Conservation (phyloP, 345 rosid genomes). For the Lepidium didymum region DNA sequence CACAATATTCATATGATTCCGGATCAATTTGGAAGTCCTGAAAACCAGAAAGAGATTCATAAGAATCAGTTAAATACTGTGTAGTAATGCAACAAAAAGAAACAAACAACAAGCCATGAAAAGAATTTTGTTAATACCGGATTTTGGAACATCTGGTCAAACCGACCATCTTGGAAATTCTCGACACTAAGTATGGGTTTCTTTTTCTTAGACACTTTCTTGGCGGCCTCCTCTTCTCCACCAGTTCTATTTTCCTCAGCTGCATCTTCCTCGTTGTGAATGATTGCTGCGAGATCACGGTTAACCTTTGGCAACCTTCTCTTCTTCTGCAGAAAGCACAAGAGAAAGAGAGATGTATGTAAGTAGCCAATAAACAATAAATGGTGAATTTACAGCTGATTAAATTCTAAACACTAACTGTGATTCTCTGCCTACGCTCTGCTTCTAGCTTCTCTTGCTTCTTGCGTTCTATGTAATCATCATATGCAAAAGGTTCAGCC, state of each 20-base stretch:
- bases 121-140: constrained; percentile 38
- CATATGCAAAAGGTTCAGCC: constrained; percentile 70
- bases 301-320: constrained; percentile 74
- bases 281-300: constrained; percentile 50
- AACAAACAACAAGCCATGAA: not conserved
- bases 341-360: constrained; percentile 13
- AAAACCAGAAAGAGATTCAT: constrained; percentile 10
- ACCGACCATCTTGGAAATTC: constrained; percentile 52
- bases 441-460: constrained; percentile 62
- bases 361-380: constrained; percentile 1
- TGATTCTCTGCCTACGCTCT: constrained; percentile 49
- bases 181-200: constrained; percentile 44
- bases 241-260: constrained; percentile 43
- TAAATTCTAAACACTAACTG: constrained; percentile 43
- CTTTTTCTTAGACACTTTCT: constrained; percentile 70
- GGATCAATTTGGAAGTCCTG: constrained; percentile 83
- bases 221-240: constrained; percentile 40
- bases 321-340: constrained; percentile 43
- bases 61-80: not conserved
- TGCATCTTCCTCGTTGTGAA: constrained; percentile 48
- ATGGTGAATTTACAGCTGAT: not conserved
- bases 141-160: constrained; percentile 43
- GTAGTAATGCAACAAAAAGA: not conserved
- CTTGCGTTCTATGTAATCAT: constrained; percentile 46
- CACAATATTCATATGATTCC: constrained; percentile 51